Conservation (phyloP, 768 basidiomycete species). For the Lactarius hatsudake region DNA sequence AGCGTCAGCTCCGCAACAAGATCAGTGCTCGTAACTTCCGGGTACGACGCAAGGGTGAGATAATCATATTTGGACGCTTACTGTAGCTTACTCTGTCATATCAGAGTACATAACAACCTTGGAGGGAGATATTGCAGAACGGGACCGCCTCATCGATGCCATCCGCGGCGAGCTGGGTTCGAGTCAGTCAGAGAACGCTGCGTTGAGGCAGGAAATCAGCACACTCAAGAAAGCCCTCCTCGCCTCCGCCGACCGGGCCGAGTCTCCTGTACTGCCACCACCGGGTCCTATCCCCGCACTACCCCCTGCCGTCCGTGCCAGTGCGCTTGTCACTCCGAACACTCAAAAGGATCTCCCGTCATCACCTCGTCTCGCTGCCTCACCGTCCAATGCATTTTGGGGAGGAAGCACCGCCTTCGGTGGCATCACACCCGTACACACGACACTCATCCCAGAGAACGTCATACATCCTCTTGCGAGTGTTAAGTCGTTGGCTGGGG, state of each 20-base stretch:
- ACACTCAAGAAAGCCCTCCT: constrained; percentile 73
- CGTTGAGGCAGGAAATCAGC: constrained; percentile 72
- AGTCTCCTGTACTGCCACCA: constrained; percentile 44
- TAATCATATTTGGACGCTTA: constrained; percentile 4
- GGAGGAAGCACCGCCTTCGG: constrained; percentile 61
- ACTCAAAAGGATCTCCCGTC: constrained; percentile 75
- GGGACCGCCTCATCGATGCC: constrained; percentile 86
- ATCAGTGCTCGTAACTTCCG: constrained; percentile 94
- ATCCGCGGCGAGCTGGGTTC: constrained; percentile 82
- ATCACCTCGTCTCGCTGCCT: constrained; percentile 48
- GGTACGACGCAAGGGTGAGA: constrained; percentile 84
- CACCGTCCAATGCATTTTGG: constrained; percentile 62
- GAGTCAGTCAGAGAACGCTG: constrained; percentile 76
- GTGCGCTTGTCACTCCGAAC: constrained; percentile 57
- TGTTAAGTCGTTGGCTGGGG: constrained; percentile 24
- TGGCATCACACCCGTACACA: constrained; percentile 81
- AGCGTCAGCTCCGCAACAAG: constrained; percentile 95
- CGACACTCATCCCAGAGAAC: constrained; percentile 72
- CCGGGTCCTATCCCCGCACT: constrained; percentile 39
- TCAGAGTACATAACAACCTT: constrained; percentile 93
- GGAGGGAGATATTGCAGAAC: constrained; percentile 89
- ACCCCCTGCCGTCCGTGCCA: constrained; percentile 25
- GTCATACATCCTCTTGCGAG: constrained; percentile 16
- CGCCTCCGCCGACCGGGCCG: constrained; percentile 54
- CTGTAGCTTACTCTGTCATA: background rate